phyloP scores from a whole-genome alignment of 2,329 filamentous ascomycete genomes.

The Cadophora gregata region DNA sequence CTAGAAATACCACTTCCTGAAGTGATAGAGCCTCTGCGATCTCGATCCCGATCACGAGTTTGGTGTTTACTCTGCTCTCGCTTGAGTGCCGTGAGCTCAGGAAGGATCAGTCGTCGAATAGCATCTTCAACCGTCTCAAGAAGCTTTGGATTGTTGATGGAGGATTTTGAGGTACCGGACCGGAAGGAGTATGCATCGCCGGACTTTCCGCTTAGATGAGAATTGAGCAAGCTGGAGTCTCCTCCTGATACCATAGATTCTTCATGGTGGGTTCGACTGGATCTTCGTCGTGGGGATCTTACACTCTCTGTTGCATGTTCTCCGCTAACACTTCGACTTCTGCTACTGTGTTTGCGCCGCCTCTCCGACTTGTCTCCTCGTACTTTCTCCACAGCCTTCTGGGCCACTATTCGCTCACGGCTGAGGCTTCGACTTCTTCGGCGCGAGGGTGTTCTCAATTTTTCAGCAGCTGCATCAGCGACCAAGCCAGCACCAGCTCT shows the following conservation, averaged over 20 bases:
- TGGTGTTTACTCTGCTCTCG: conserved; percentile 83
- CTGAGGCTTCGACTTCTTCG: conserved; percentile 68
- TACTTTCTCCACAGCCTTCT: conserved; percentile 73
- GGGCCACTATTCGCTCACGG: conserved; percentile 66
- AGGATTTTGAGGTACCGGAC: conserved; percentile 63
- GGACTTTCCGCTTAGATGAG: conserved; percentile 58
- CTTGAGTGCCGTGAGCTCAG: conserved; percentile 90
- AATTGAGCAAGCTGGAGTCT: conserved; percentile 67
- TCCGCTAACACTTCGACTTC: conserved; percentile 54
- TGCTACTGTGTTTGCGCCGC: conserved; percentile 50
- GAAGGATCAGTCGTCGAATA: conserved; percentile 76
- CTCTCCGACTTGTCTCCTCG: conserved; percentile 55
- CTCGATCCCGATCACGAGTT: conserved; percentile 65
- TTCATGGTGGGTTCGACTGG: conserved; percentile 57
- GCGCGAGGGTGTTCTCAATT: conserved; percentile 63
- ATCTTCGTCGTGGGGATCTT: conserved; percentile 53
- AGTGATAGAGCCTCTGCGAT: conserved; percentile 64
- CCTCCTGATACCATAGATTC: conserved; percentile 50
- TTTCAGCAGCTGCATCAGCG: conserved; percentile 48
- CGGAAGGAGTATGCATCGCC: conserved; percentile 63
- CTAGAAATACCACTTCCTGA: conserved; percentile 61
- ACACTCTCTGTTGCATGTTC: conserved; percentile 51
- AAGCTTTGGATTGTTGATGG: conserved; percentile 74
- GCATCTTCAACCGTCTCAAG: conserved; percentile 77
- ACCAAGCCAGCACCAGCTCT: conserved; percentile 50